Percentiles rank a stretch among this genome's conserved stretches.
Evolutionary conservation across 2,329 filamentous ascomycete species (phyloP).

Genomic region (Epichloe elymi): DNA sequence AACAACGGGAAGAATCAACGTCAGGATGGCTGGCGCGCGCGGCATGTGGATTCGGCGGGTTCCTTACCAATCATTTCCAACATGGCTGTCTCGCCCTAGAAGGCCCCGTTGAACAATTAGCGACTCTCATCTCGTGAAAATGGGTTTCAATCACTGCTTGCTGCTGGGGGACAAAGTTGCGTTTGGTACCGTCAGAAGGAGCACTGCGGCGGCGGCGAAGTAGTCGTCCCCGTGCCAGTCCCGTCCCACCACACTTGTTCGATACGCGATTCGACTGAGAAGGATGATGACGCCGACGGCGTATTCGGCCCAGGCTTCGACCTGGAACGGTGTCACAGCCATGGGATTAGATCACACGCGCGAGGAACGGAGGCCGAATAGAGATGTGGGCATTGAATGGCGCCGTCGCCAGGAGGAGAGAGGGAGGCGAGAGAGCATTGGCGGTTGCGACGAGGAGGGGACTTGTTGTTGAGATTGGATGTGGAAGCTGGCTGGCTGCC

Average conservation of each 20-base stretch:
- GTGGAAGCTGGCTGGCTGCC: background rate
- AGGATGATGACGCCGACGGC: conserved; percentile 24
- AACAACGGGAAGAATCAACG: background rate
- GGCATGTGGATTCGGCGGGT: background rate
- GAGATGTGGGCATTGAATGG: background rate
- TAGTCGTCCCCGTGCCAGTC: conserved; percentile 30
- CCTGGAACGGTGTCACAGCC: conserved; percentile 26
- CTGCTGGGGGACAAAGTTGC: background rate
- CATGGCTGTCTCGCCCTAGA: conserved; percentile 16
- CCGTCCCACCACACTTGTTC: conserved; percentile 25
- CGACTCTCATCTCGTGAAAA: conserved; percentile 5
- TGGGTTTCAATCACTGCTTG: background rate
- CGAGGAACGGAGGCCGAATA: background rate
- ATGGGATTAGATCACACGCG: background rate
- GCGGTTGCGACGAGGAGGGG: background rate
- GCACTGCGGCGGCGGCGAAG: conserved; percentile 22
- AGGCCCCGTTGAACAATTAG: background rate
- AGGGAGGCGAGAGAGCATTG: too few species aligned
- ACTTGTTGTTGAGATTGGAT: background rate
- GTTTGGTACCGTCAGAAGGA: conserved; percentile 25
- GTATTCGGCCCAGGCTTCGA: conserved; percentile 31
- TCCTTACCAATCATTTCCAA: conserved; percentile 20
- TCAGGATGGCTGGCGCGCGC: background rate
- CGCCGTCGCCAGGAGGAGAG: background rate
- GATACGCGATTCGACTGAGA: conserved; percentile 24